Evolutionary conservation across 2,329 filamentous ascomycete species (phyloP), one percentile per base, ranked within the genome.

Genomic region (Calonectria pseudoturangicola): DNA sequence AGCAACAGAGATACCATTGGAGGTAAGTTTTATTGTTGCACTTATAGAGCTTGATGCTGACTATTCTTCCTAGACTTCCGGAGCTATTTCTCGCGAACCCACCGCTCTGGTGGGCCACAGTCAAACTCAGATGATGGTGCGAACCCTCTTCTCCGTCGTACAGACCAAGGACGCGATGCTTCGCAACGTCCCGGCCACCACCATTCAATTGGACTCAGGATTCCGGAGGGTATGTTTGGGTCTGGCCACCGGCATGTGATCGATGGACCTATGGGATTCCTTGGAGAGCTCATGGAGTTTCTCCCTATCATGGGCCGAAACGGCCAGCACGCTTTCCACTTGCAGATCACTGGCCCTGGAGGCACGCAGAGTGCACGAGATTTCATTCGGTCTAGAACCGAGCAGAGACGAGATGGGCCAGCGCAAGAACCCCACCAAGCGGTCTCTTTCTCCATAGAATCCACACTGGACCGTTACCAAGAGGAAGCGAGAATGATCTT

Each of bases 401-500:
- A 91, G 25, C 83, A 84, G 47, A 88, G 89, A 28, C 86, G 88
- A 15, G 88, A 90, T 27, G 77, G 75, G 21, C 77, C 84, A 45
- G 83, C 86, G 75, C 85, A 89, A 79, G 93, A 94, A 70, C 93
- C 93, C 15, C 88, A 91, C n/a, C 93, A 94, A 77, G 93, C 95
- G 15, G 92, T 96, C 30, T 87, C 92, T 3, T 98, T 98, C 82
- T 86, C 89, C 25, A 88, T 95, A 10, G 90, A 92, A 45, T 88
- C 91, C 10, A 98, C 97, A 1, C 87, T 89, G 68, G 89, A 90
- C 66, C 93, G 97, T 73, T 99, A 97, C 93, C 91, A 94, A 81
- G 95, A 98, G 81, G 97, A 98, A 83, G 93, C 95, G 10, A 92
- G 93, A 75, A 92, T 99, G 83, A 89, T 98, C 0, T 98, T 97